Conservation (phyloP, 305 asterid species). For the Solanum hybrid region DNA sequence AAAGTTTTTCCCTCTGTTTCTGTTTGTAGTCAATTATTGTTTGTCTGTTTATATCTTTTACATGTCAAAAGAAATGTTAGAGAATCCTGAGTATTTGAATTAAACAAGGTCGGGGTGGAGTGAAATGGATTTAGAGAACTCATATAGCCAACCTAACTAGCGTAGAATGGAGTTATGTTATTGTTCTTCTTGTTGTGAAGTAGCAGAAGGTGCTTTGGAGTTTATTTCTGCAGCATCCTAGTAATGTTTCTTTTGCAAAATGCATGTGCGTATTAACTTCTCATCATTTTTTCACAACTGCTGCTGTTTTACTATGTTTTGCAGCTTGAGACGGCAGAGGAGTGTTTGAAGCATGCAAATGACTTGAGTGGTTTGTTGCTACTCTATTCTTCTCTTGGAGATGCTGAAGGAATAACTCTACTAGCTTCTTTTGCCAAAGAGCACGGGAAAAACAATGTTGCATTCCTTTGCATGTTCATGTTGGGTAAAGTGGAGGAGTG, state of each 20-base stretch:
- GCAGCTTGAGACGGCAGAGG: slow-evolving; percentile 83
- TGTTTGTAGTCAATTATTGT: neutral
- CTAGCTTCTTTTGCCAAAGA: slow-evolving; percentile 70
- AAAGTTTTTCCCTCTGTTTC: neutral
- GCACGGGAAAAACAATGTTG: slow-evolving; percentile 81
- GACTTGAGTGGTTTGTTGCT: slow-evolving; percentile 87
- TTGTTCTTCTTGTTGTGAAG: neutral
- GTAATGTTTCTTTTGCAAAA: neutral
- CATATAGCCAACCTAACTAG: neutral
- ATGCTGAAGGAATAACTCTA: slow-evolving; percentile 60
- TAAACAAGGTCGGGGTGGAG: neutral
- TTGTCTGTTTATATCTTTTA: neutral
- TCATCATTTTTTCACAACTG: neutral
- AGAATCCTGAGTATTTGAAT: neutral
- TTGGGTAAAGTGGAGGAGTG: slow-evolving; percentile 84
- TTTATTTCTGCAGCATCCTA: neutral
- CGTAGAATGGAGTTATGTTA: neutral
- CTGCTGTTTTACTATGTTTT: slow-evolving; percentile 13
- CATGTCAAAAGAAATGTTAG: neutral
- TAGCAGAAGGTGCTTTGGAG: neutral
- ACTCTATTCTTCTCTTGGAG: slow-evolving; percentile 78
- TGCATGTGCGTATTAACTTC: neutral
- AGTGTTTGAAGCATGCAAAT: slow-evolving; percentile 81
- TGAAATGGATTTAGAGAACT: neutral
- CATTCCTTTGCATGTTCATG: slow-evolving; percentile 70